phyloP scores from a whole-genome alignment of 139 green algal species.

The Tetraselmis chui region DNA sequence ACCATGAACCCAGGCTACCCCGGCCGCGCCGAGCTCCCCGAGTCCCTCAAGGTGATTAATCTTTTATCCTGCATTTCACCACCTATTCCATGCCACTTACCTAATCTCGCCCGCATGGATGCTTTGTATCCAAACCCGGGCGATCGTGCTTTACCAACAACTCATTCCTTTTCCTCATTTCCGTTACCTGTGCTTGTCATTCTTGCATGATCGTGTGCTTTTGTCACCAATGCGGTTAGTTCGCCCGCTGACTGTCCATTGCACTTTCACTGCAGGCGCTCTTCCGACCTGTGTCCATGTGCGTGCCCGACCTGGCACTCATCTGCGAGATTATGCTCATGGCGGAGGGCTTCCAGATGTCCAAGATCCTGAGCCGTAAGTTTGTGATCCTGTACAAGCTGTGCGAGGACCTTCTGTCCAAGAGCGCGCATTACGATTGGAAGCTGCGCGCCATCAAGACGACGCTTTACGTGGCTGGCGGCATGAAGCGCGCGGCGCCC shows the following conservation, averaged over 20 bases:
- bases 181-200: neutral
- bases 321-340: constrained; percentile 97
- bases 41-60: constrained; percentile 84
- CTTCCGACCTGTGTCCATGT: constrained; percentile 91
- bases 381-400: constrained; percentile 92
- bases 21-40: constrained; percentile 80
- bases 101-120: too few relatives aligned
- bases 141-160: neutral
- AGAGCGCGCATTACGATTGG: constrained; percentile 87
- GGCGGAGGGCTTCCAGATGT: constrained; percentile 87
- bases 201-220: too few relatives aligned
- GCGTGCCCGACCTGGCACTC: constrained; percentile 75
- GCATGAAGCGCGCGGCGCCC: constrained; percentile 82
- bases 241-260: too few relatives aligned
- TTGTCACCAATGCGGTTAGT: too few relatives aligned
- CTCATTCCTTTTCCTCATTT: neutral
- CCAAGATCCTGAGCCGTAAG: constrained; percentile 80
- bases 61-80: too few relatives aligned
- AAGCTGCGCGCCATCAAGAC: constrained; percentile 97
- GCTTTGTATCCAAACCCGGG: neutral
- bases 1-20: constrained; percentile 96
- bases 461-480: constrained; percentile 87
- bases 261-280: constrained; percentile 42
- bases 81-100: too few relatives aligned
- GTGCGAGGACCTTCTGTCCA: constrained; percentile 83